phyloP scores from a whole-genome alignment of 345 rosid species.

The Eucalyptus grandis region DNA sequence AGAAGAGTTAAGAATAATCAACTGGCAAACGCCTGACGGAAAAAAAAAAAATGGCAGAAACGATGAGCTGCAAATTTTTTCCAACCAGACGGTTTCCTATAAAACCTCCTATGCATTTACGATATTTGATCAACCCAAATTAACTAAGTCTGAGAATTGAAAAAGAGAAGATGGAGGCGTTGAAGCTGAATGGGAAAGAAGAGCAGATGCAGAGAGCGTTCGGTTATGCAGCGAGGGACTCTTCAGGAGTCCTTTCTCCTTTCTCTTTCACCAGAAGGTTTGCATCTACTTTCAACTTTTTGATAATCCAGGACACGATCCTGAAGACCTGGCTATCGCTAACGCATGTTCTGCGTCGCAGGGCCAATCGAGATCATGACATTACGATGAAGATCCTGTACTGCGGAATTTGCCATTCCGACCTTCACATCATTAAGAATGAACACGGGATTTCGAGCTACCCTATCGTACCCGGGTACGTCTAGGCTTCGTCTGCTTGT shows the following conservation, averaged over 20 bases:
- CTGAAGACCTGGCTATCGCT: not conserved
- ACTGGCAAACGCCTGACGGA: not conserved
- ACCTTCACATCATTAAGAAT: not conserved
- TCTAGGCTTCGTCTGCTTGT: not conserved
- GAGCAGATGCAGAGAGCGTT: not conserved
- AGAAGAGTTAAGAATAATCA: not conserved
- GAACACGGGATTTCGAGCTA: not conserved
- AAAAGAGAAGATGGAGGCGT: not conserved
- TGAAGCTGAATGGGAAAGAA: not conserved
- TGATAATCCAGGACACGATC: not conserved
- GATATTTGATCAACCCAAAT: not conserved
- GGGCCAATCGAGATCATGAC: not conserved
- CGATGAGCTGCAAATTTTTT: not conserved
- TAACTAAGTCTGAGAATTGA: not conserved
- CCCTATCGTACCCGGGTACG: not conserved
- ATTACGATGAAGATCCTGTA: not conserved
- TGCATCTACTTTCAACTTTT: not conserved
- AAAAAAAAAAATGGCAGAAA: not conserved
- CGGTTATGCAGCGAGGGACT: not conserved
- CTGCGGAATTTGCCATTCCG: not conserved
- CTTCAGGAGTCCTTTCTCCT: slow-evolving; percentile 1
- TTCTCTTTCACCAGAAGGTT: slow-evolving; percentile 3
- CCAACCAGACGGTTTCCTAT: not conserved
- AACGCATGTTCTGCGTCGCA: not conserved
- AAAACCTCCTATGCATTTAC: not conserved